Base-by-base conservation (phyloP, 2,329 filamentous ascomycete species). In the Fusarium sp. region DNA sequence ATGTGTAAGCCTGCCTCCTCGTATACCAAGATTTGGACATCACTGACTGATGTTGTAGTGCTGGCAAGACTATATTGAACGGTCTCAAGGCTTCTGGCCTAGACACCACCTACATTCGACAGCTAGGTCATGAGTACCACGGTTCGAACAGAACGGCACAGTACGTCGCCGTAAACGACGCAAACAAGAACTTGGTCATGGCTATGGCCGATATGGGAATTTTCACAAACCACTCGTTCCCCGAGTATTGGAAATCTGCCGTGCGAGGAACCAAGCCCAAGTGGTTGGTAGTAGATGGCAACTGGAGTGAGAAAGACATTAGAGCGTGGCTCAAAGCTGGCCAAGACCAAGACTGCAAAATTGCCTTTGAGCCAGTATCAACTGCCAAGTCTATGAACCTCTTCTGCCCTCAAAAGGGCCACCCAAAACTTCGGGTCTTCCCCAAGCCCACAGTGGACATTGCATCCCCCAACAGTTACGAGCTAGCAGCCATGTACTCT, bases 191-290 rank as follows among this genome's bases (percentile, higher is more conserved):
- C 66, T 86, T 99, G 4, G 85, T 94, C n/a, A 79, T 97, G 65
- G 95, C 94, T 44, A 97, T 97, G 93, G 94, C 95, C 6, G 96
- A 98, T 75, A 97, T 98, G 94, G 87, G 84, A 55, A 95, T 97
- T 71, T 87, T 97, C 46, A 85, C 88, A n/a, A 75, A 79, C 17
- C 80, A 85, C 62, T 81, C 83, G 1, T 85, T 86, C 63, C 77
- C 83, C 0, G 76, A 82, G 10, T 80, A 85, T 67, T 93, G 90
- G 89, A 83, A 85, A 48, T 83, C 87, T 2, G 81, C 87, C 26
- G 79, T 93, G 9, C 77, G 80, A 14, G 78, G 81, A 4, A 81
- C 84, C 14, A 83, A 82, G 70, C 92, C 89, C n/a, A 87, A 86
- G 65, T 96, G 92, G 88, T 83, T 96, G 26, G 89, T 97, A 7